Evolutionary conservation across 768 basidiomycete genomes (phyloP), one percentile per base, ranked within the genome.

Genomic region (Amanita exitialis): DNA sequence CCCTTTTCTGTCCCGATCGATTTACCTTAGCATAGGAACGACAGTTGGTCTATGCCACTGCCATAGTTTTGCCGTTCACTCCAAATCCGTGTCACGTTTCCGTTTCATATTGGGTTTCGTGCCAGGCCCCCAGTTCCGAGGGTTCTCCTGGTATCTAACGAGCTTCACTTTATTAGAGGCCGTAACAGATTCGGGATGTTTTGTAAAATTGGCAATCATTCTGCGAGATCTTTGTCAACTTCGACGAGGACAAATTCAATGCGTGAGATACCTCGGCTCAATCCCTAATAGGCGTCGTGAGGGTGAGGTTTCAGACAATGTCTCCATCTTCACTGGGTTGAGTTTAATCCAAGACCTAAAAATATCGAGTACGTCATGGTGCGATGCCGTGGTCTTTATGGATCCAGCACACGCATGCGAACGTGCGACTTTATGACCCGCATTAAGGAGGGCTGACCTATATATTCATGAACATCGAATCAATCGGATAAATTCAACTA

Each of bases 81-180:
- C 48, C 2, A 20, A 23, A 35, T 41, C 58, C 9, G 65, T 59
- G 0, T 59, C 62, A 15, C 73, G 64, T 56, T 76, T 78, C 44
- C 74, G 64, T 62, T 77, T 71, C 67, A 20, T 57, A 9, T 61
- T 53, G 3, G 86, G 85, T 59, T 75, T 84, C 48, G 76, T 74
- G 13, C 79, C 87, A 0, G 95, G 96, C 0, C 95, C 95, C 96
- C 96, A 99, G 63, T 96, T 76, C 2, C 81, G 75, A n/a, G 95
- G 96, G 61, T 96, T 97, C 54, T 80, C 78, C 64, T 95, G 92
- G 66, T 94, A 96, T 35, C 91, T 75, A 1, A 94, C 87, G 6
- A 95, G 69, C 56, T 89, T 90, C 52, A 88, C 70, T 51, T 80
- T 79, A 16, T 78, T 77, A 5, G 81, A 76, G 12, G 75, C 65